phyloP scores from a whole-genome alignment of 352 stramenopile species.

The Pythium guiyangense region DNA sequence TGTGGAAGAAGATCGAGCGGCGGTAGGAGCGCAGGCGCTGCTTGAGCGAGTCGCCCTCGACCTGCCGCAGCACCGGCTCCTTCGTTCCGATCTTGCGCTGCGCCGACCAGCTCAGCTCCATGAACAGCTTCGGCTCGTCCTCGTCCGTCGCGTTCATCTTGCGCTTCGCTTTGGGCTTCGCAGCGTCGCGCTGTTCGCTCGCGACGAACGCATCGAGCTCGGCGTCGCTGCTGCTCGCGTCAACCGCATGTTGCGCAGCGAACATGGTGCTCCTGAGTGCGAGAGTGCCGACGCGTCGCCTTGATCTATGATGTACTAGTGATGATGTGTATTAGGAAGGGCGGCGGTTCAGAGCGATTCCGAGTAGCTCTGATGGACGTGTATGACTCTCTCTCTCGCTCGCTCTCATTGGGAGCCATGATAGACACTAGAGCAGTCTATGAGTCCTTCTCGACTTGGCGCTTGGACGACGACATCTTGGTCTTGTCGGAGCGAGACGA shows the following conservation, averaged over 20 bases:
- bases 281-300: too few species aligned
- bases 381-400: too few species aligned
- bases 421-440: too few species aligned
- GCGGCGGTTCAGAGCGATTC: too few species aligned
- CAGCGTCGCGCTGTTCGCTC: slow-evolving; percentile 31
- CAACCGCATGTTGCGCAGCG: too few species aligned
- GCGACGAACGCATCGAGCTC: slow-evolving; percentile 51
- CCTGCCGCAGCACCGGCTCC: slow-evolving; percentile 59
- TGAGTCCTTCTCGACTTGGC: too few species aligned
- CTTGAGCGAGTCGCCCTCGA: slow-evolving; percentile 65
- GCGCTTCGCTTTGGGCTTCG: slow-evolving; percentile 12
- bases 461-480: too few species aligned
- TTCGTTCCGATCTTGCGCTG: slow-evolving; percentile 54
- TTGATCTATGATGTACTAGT: too few species aligned
- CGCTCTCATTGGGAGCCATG: too few species aligned
- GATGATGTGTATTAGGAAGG: too few species aligned
- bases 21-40: slow-evolving; percentile 64
- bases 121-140: slow-evolving; percentile 61
- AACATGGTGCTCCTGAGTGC: neutral
- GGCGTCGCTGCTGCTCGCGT: slow-evolving; percentile 8
- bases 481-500: too few species aligned
- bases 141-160: slow-evolving; percentile 18
- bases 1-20: slow-evolving; percentile 75
- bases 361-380: too few species aligned
- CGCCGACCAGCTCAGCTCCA: slow-evolving; percentile 63